Base-by-base conservation (phyloP, 306 rosid species). In the Dryas drummondii region DNA sequence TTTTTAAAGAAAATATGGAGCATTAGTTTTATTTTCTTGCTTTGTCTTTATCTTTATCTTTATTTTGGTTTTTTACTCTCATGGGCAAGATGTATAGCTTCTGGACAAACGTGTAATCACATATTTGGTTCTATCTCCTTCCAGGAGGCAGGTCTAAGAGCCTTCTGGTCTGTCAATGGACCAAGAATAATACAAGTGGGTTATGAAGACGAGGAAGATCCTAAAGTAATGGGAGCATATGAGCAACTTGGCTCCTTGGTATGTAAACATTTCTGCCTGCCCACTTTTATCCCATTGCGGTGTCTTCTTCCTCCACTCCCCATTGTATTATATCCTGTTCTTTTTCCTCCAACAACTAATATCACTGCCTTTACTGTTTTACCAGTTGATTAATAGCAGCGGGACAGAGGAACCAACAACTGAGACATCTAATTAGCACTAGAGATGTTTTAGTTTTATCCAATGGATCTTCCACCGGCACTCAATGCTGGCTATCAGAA, bases 221-320 rank as follows among this genome's bases (percentile, higher is more conserved):
- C 94, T 1, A 94, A 87, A 87, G 98, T 82, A 19, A 86, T 91
- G 97, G 97, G 76, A 81, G 96, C 98, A 22, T 94, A 75, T 45
- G 98, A 94, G 84, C 93, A 87, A 83, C 84, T 94, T 65, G 98
- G 98, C 52, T 90, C 98, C 82, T 81, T 90, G 94, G 98, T 91
- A 90, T 68, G 85, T 46, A 68, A n/a, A 41, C 52, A 40, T 74
- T 17, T 57, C 49, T 16, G 60, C 63, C 6, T 55, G 49, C 9
- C 77, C 19, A 41, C 41, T 54, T 11, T 4, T 60, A 8, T 58
- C 61, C 71, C 42, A 49, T 46, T 67, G 17, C 16, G 37, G 16
- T 72, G 11, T 42, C 66, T n/a, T 82, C 66, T 44, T 55, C 32
- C 77, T 70, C 53, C 53, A 19, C 48, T 57, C 11, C 60, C 9